Conservation (phyloP, 495 filamentous ascomycete species). For the Darksidea phi region DNA sequence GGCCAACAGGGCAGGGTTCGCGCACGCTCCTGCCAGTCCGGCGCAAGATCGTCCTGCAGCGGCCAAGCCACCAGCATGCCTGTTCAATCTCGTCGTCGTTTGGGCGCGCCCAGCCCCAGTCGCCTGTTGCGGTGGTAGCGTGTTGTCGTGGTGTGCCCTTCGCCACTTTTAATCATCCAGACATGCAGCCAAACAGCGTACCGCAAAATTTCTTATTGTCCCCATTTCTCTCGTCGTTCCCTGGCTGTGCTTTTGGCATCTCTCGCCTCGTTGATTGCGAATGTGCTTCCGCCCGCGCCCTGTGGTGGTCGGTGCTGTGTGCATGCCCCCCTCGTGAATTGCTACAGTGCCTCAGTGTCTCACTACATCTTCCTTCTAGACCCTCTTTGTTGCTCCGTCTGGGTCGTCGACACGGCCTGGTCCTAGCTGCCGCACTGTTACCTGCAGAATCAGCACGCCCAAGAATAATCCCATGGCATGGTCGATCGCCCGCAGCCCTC, state of each 20-base stretch:
- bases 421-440: slow-evolving; percentile 34
- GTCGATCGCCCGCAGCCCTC: slow-evolving; percentile 35
- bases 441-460: slow-evolving; percentile 32
- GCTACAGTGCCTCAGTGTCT: slow-evolving; percentile 5
- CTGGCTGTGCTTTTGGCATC: slow-evolving; percentile 28
- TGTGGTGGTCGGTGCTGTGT: slow-evolving; percentile 5
- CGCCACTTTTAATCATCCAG: slow-evolving; percentile 36
- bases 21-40: slow-evolving; percentile 32
- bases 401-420: slow-evolving; percentile 24
- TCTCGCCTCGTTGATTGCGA: slow-evolving; percentile 17
- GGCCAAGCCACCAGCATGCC: slow-evolving; percentile 33
- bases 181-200: slow-evolving; percentile 26
- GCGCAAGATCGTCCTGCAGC: slow-evolving; percentile 34
- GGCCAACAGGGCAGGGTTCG: slow-evolving; percentile 33
- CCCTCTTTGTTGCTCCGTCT: slow-evolving; percentile 7
- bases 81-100: slow-evolving; percentile 19
- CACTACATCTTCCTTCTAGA: not conserved
- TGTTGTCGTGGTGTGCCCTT: slow-evolving; percentile 6
- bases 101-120: slow-evolving; percentile 6
- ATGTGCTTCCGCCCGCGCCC: slow-evolving; percentile 11
- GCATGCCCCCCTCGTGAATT: slow-evolving; percentile 14
- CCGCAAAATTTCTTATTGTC: slow-evolving; percentile 21
- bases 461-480: slow-evolving; percentile 32
- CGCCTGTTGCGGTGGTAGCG: slow-evolving; percentile 18
- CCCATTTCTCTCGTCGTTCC: slow-evolving; percentile 15